Base-by-base conservation (phyloP, 2,329 filamentous ascomycete genomes). In the Lachnellula cervina region DNA sequence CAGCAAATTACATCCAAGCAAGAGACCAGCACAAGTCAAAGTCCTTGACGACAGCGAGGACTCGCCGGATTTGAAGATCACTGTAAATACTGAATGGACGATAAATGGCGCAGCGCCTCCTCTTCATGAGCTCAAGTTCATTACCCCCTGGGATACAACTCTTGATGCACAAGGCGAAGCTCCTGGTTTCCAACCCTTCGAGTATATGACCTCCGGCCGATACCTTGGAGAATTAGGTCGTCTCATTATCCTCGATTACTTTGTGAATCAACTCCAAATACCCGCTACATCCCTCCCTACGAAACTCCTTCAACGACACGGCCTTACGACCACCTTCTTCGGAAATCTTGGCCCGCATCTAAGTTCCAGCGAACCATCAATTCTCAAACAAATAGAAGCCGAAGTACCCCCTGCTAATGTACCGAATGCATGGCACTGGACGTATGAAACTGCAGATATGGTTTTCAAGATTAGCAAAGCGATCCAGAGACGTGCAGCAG, bases 171-270 rank as follows among this genome's bases (percentile, higher is more conserved):
- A 83, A 46, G 86, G 85, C 63, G 85, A 89, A 63, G 76, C 76
- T 6, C 92, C 92, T 1, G 92, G 91, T 43, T 91, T 97, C 74
- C 92, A 97, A 74, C 86, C 90, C 0, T 97, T 96, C 63, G 93
- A 97, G 77, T 97, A 97, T 77, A 96, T 97, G 89, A 92, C 95
- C 68, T 90, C 92, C 1, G 93, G 93, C 57, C 80, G 96, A 43
- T 97, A 97, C 71, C 82, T 97, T 1, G 93, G 93, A 62, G 93
- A 97, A 74, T 87, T 89, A 0, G 88, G 89, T 0, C 63, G 66
- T 23, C 91, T 93, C 64, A 89, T 93, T 62, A 88, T 89, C 0
- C 80, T 93, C 19, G 89, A 94, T 68, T 93, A 92, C 71, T 90
- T 93, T 86, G 91, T 88, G 0, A 58, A 55, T 21, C 49, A 59